Evolutionary conservation across 108 stramenopile genomes (phyloP), one percentile per base, ranked within the genome.

Genomic region (Phaeodactylum tricornutum): DNA sequence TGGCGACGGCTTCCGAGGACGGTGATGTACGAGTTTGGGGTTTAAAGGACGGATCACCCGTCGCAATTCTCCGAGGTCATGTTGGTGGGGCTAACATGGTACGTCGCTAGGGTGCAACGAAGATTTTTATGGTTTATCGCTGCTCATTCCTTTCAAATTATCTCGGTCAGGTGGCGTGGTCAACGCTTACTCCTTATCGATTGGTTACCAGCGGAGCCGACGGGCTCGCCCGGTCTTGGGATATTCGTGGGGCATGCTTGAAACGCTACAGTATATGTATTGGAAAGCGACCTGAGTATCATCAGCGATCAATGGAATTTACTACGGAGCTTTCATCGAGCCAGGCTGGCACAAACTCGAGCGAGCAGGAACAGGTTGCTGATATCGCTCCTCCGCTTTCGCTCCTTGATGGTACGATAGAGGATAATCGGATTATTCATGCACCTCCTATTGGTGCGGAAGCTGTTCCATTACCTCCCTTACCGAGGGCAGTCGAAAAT

Each of bases 11-110:
- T 19, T 87, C 83, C 0, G 84, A 59, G 8, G 87, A 90, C 59
- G 81, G 86, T 1, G 77, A 85, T 55, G 67, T 77, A 29, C 77
- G 91, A n/a, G 61, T 95, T n/a, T 92, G 86, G 88, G 77, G 87
- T 2, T 49, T 93, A 54, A 67, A 60, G 28, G 86, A 88, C 62
- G 94, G 94, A 19, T 72, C 68, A 41, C 87, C 89, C 3, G 56
- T 96, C 17, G 84, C 88, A 5, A 86, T 91, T 36, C 47, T 89
- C 32, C 49, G 83, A 33, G 88, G 88, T 12, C 88, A 90, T 53
- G 64, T 60, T 40, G 80, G 75, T 28, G 82, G 84, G 7, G 75
- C 75, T 17, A 87, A 87, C 40, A 84, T 84, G 84, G 84, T 88
- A 3, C 81, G n/a, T n/a, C n/a, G n/a, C n/a, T n/a, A n/a, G n/a